Evolutionary conservation across 805 yeast genomes (phyloP).

Genomic region (Zygotorulaspora sp.): DNA sequence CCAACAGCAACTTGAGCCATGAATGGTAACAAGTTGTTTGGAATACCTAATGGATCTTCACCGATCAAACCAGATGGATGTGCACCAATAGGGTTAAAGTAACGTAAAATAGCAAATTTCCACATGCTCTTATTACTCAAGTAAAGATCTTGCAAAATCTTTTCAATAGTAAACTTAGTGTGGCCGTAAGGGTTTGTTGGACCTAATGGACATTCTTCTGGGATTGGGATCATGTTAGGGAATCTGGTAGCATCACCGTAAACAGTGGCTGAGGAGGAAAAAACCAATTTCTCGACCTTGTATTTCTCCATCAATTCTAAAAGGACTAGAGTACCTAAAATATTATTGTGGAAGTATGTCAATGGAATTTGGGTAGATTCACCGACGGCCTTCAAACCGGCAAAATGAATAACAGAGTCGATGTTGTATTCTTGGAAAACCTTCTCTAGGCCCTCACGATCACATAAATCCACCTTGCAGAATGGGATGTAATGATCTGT

Average conservation of each 20-base stretch:
- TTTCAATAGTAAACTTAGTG: conserved; percentile 64
- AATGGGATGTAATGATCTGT: conserved; percentile 48
- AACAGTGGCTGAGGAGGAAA: conserved; percentile 77
- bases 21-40: conserved; percentile 70
- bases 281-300: conserved; percentile 53
- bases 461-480: conserved; percentile 53
- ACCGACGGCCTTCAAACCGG: conserved; percentile 80
- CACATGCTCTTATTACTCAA: conserved; percentile 39
- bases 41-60: conserved; percentile 74
- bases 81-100: conserved; percentile 83
- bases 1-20: conserved; percentile 77
- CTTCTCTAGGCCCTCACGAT: conserved; percentile 42
- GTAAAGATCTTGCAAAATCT: conserved; percentile 52
- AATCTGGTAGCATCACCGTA: conserved; percentile 78
- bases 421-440: conserved; percentile 49
- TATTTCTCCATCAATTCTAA: conserved; percentile 47
- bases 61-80: conserved; percentile 78
- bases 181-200: conserved; percentile 77
- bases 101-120: conserved; percentile 62
- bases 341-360: conserved; percentile 63
- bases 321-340: conserved; percentile 57
- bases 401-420: conserved; percentile 68
- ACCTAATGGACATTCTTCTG: conserved; percentile 69
- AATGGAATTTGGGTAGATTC: conserved; percentile 68
- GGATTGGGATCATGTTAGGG: conserved; percentile 69